Conservation (phyloP, 306 rosid genomes). For the Alnus rubra region DNA sequence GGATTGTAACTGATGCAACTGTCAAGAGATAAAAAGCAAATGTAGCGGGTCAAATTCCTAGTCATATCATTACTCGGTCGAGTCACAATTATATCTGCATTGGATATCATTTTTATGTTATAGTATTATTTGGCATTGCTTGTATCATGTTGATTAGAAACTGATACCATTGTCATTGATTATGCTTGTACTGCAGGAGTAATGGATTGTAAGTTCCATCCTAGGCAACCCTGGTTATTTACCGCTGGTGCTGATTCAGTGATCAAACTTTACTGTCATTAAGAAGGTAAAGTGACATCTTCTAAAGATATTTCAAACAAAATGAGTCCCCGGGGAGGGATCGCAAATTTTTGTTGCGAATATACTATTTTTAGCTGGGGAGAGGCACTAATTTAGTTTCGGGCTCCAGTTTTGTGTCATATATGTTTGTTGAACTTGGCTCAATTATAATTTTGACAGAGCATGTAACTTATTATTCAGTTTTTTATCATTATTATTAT, state of each 20-base stretch:
- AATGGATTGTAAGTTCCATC: too few relatives aligned
- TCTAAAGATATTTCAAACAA: too few relatives aligned
- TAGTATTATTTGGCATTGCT: background rate
- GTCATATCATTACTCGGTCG: too few relatives aligned
- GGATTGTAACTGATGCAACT: background rate
- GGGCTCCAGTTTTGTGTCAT: constrained; percentile 1
- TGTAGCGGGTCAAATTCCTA: background rate
- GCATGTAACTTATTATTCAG: background rate
- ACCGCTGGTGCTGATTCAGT: too few relatives aligned
- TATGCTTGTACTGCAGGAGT: constrained; percentile 51
- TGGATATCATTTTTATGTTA: background rate
- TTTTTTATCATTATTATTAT: background rate
- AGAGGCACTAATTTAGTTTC: constrained; percentile 10
- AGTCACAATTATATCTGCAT: too few relatives aligned
- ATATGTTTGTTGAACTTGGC: background rate
- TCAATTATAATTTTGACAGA: background rate
- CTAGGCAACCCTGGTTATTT: too few relatives aligned
- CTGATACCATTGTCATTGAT: constrained; percentile 4
- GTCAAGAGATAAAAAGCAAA: background rate
- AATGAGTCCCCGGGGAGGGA: too few relatives aligned
- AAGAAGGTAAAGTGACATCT: too few relatives aligned
- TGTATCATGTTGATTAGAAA: background rate
- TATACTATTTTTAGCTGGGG: too few relatives aligned
- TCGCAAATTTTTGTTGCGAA: too few relatives aligned
- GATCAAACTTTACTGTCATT: too few relatives aligned